Evolutionary conservation across 371 early-diverging fungal species (phyloP), one percentile per base, ranked within the genome.

Genomic region (Mortierella sp.): DNA sequence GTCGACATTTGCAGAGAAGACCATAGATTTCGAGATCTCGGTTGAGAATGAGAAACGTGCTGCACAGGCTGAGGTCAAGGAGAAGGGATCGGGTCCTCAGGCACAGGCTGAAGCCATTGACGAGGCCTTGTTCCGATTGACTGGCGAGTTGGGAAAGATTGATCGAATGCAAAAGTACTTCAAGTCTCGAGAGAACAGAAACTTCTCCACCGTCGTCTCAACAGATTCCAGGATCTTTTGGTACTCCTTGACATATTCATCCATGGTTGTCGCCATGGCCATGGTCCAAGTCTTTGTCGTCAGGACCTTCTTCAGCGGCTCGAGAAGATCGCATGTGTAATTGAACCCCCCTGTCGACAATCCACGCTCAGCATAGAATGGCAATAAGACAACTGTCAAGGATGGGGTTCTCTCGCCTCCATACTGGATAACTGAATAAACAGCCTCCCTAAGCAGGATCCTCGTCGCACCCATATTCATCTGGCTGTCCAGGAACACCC

Each of bases 11-110:
- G 92, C 91, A 28, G 93, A 94, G 63, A 97, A 97, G 76, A 74
- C 89, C 21, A 84, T 97, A 29, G 95, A 95, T 79, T 94, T 97
- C 78, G 97, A 97, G 60, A 91, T 97, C 64, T 84, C 89, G 2
- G 82, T 94, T 24, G 94, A 97, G 73, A 85, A 93, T 80, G 96
- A 96, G 78, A 80, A 79, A 19, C 78, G 81, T 2, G 55, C 69
- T 22, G 47, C 72, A 24, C 73, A 79, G 21, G 63, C 62, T 24
- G 80, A 54, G 65, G 67, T 57, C n/a, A 67, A 73, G 60, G 82
- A 77, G 21, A 65, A 61, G 19, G 66, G 59, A 0, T 47, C n/a
- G 9, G 70, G 69, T 0, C 81, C 80, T 48, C 82, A 78, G 48
- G 86, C 78, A 5, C 61, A 82, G n/a, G 64, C 91, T 29, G 86